Conservation (phyloP, 306 rosid species). For the Cyclanthera cordifolia region DNA sequence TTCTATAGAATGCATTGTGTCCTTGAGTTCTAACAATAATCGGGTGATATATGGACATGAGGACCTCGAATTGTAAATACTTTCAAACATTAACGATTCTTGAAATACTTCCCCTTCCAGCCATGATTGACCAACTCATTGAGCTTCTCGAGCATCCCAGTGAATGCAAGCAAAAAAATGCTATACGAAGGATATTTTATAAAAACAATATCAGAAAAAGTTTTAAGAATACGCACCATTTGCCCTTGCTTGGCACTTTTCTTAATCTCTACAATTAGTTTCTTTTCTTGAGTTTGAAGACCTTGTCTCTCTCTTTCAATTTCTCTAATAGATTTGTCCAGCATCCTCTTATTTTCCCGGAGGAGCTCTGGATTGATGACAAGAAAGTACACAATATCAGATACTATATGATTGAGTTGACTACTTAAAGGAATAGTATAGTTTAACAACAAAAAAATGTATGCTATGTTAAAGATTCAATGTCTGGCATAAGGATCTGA, state of each 20-base stretch:
- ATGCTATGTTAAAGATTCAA: not conserved
- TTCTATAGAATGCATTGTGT: too few relatives aligned
- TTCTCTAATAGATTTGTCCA: constrained; percentile 91
- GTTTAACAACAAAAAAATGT: not conserved
- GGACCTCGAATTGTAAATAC: not conserved
- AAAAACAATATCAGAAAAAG: not conserved
- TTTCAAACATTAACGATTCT: not conserved
- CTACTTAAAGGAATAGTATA: not conserved
- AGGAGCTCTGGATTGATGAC: constrained; percentile 61
- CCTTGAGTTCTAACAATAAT: too few relatives aligned
- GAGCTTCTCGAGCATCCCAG: not conserved
- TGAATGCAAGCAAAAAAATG: not conserved
- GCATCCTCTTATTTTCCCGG: constrained; percentile 97
- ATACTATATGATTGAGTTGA: not conserved
- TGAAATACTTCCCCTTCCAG: not conserved
- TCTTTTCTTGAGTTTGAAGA: constrained; percentile 87
- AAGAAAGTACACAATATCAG: constrained; percentile 8
- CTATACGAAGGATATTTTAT: not conserved
- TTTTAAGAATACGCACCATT: constrained; percentile 42
- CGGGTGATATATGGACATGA: not conserved
- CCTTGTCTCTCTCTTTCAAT: constrained; percentile 91
- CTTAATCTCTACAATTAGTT: constrained; percentile 80
- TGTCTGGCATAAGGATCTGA: not conserved
- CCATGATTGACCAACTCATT: not conserved
- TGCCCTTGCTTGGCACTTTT: constrained; percentile 99